Evolutionary conservation across 2,329 filamentous ascomycete genomes (phyloP).

Genomic region (Alternaria gaisen): DNA sequence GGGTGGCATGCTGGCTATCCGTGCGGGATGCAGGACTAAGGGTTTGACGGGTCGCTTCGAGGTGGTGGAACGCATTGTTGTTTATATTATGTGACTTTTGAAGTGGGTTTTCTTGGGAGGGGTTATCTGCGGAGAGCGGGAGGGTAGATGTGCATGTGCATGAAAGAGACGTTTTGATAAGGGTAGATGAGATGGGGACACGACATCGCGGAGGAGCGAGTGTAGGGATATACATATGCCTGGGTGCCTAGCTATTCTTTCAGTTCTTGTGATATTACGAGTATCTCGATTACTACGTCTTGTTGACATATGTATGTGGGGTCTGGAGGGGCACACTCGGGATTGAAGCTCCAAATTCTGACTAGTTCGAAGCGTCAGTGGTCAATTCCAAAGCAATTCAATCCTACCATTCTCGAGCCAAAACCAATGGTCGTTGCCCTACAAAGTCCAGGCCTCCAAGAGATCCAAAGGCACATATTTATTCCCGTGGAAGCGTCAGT

Average conservation of each 20-base stretch:
- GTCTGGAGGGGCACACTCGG: conserved; percentile 2
- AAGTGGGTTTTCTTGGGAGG: not conserved
- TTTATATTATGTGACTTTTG: conserved; percentile 1
- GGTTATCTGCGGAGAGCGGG: not conserved
- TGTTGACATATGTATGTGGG: conserved; percentile 5
- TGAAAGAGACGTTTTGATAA: not conserved
- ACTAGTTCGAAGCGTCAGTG: not conserved
- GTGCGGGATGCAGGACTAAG: not conserved
- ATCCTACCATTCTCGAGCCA: too few relatives aligned
- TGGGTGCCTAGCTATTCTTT: not conserved
- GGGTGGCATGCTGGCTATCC: not conserved
- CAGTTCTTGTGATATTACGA: not conserved
- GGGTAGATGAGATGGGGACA: not conserved
- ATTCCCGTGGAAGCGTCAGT: too few relatives aligned
- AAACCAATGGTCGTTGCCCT: too few relatives aligned
- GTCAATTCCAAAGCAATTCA: not conserved
- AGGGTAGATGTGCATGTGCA: not conserved
- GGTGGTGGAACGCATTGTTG: conserved; percentile 3
- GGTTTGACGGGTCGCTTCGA: not conserved
- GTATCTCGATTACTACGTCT: not conserved
- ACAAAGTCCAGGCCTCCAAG: too few relatives aligned
- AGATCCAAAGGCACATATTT: too few relatives aligned
- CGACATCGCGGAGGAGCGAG: not conserved
- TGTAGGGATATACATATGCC: not conserved
- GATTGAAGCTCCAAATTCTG: not conserved